phyloP scores from a whole-genome alignment of 306 rosid species.

The Pachyrhizus erosus region DNA sequence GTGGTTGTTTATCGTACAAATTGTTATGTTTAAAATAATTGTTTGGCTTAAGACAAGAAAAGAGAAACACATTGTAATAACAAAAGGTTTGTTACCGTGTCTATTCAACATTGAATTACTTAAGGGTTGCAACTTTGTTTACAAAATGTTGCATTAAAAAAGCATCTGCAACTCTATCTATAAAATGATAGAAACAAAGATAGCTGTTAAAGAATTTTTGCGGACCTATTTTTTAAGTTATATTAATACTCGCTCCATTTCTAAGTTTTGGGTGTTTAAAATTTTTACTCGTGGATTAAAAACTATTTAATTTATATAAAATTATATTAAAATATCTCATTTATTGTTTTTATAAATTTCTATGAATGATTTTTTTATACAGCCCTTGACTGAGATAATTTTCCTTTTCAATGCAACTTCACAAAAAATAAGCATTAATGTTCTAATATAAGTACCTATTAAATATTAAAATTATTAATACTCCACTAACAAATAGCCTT shows the following conservation, averaged over 20 bases:
- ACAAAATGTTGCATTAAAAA: neutral
- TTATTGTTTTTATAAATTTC: no score
- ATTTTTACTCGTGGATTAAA: no score
- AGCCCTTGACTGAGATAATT: no score
- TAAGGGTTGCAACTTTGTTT: constrained; percentile 4
- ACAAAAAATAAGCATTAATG: no score
- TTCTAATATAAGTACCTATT: no score
- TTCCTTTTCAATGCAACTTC: no score
- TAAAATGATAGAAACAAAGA: neutral
- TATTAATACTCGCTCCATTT: neutral
- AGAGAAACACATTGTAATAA: neutral
- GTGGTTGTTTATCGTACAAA: neutral
- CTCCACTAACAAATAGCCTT: no score
- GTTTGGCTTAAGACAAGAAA: neutral
- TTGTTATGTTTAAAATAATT: neutral
- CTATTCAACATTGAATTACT: neutral
- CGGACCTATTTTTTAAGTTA: neutral
- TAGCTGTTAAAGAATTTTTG: neutral
- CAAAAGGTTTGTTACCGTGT: neutral
- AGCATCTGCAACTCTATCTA: neutral
- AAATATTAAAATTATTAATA: no score
- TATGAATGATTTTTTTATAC: no score
- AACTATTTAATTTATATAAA: no score
- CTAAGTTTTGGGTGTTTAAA: no score
- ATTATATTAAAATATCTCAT: no score